These are phyloP conservation scores for Colletotrichum phormii DNA, from an alignment of 2,329 filamentous ascomycete genomes.

Conservation along the genomic window DNA sequence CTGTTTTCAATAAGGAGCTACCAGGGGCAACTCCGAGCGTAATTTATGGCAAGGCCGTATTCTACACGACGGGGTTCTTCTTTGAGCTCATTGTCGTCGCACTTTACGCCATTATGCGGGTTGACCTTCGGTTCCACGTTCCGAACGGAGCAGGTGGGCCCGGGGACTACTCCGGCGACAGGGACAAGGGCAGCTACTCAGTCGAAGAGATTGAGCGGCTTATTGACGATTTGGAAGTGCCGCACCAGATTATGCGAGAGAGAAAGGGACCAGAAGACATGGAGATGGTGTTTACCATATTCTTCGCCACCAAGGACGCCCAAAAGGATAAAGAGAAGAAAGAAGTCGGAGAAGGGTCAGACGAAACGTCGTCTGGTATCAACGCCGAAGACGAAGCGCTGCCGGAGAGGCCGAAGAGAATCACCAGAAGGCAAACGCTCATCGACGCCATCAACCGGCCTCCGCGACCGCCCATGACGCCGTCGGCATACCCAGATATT, in stretches of 20 bases:
- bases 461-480: not conserved
- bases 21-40: conserved; percentile 39
- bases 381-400: not conserved
- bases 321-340: not conserved
- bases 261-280: conserved; percentile 21
- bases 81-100: conserved; percentile 45
- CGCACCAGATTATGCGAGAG: conserved; percentile 37
- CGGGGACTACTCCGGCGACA: conserved; percentile 41
- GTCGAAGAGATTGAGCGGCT: conserved; percentile 36
- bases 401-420: conserved; percentile 27
- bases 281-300: conserved; percentile 33
- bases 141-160: conserved; percentile 44
- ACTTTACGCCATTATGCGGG: conserved; percentile 42
- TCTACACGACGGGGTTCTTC: conserved; percentile 50
- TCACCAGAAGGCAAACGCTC: conserved; percentile 33
- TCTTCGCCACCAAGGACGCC: conserved; percentile 26
- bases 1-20: conserved; percentile 41
- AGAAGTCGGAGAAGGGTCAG: not conserved
- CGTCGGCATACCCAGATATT: conserved; percentile 7
- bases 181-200: conserved; percentile 25
- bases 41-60: conserved; percentile 47
- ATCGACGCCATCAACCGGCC: conserved; percentile 24
- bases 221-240: conserved; percentile 27
- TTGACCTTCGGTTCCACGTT: conserved; percentile 46
- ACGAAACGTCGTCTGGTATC: not conserved